A percentile compares a stretch with the other conserved stretches of the same genome.
These are phyloP conservation scores for Solanum piurae DNA, from an alignment of 257 asterid genomes.

Conservation along the genomic window DNA sequence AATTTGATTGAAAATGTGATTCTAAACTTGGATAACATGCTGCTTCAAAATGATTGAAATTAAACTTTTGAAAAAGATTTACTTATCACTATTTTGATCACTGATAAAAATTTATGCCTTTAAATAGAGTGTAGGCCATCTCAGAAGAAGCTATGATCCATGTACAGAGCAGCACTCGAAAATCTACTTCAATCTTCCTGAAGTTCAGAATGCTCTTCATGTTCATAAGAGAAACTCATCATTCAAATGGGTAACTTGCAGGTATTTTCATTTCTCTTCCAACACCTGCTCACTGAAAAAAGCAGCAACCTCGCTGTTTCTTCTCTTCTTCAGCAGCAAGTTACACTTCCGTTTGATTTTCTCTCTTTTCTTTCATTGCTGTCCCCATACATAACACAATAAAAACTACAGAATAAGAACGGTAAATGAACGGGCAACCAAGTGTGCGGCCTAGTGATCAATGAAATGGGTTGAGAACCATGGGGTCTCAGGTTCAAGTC, in stretches of 20 bases:
- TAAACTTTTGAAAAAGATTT: background rate
- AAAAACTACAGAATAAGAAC: background rate
- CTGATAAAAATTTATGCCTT: conserved; percentile 17
- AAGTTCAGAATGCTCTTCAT: conserved; percentile 89
- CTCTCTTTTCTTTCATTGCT: background rate
- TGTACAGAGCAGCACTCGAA: conserved; percentile 82
- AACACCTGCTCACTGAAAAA: background rate
- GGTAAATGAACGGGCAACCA: background rate
- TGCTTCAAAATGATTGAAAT: background rate
- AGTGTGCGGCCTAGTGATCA: background rate
- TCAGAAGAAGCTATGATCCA: conserved; percentile 76
- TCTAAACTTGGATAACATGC: background rate
- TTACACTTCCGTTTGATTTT: background rate
- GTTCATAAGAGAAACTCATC: conserved; percentile 35
- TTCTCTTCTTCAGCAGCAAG: background rate
- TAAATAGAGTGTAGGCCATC: conserved; percentile 37
- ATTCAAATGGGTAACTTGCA: conserved; percentile 75
- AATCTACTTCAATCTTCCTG: conserved; percentile 83
- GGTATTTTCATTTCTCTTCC: conserved; percentile 23
- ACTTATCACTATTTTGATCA: background rate
- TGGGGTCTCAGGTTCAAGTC: background rate
- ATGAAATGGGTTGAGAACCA: background rate
- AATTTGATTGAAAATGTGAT: background rate
- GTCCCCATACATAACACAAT: background rate
- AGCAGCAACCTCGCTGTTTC: background rate